Evolutionary conservation across 2,329 filamentous ascomycete species (phyloP), one percentile per base, ranked within the genome.

Genomic region (Colletotrichum liaoningense): DNA sequence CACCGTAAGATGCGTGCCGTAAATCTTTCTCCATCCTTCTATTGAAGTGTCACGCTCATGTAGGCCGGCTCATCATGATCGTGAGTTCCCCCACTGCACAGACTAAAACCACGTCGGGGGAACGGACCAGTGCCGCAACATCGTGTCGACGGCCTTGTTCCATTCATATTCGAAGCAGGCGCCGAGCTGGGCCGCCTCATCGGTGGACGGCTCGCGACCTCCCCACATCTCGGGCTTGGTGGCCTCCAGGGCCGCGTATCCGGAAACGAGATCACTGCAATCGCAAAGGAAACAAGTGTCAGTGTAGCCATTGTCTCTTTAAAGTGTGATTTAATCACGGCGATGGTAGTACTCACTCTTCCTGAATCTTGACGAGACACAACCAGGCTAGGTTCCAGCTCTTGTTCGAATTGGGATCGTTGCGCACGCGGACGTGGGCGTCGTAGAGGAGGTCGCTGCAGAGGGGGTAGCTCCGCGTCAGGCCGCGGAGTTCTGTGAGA

Each of bases 381-480:
- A 95, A 83, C 93, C 93, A 95, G 55, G 92, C 93, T 77, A 93
- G 86, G 79, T 95, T 95, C 93, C 93, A 95, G 79, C 92, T 94
- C 28, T 91, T 87, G 77, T 91, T 91, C 75, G 91, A 93, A 22
- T 87, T 84, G 0, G 92, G 91, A 75, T 94, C 93, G 33, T 83
- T 84, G 67, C 88, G 86, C 3, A 95, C 93, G 26, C 91, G 85
- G 68, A 84, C 82, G 77, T 92, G 91, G 0, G 93, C 93, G 78
- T 93, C 92, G 63, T 89, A 86, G 1, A 94, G 80, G 42, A 92
- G 87, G 62, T 91, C 90, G 14, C 88, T 89, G 76, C 89, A 90
- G 80, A 94, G 91, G 0, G 93, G 92, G 77, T 93, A 94, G 77
- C 88, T 89, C 19, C 85, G 86, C 1, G 92, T 94, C 28, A 94